Conservation (phyloP, 495 filamentous ascomycete species). For the Penicillium cataractarum region DNA sequence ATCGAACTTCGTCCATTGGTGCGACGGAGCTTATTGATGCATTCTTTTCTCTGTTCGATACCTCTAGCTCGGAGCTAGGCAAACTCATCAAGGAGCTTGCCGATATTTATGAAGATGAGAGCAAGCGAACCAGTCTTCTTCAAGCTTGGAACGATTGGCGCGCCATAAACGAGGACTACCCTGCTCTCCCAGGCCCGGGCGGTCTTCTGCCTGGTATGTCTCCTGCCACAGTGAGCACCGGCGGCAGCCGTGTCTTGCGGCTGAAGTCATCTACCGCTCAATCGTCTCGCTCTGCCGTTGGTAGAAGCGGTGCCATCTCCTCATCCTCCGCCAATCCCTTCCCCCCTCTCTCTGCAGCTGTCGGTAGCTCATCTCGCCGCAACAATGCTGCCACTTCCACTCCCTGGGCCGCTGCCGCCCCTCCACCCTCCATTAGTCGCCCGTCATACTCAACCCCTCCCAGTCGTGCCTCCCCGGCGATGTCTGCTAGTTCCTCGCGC, state of each 20-base stretch:
- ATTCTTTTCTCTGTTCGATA: conserved; percentile 83
- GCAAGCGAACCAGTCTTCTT: conserved; percentile 70
- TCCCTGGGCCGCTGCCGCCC: conserved; percentile 50
- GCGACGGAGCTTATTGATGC: conserved; percentile 78
- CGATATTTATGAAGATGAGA: conserved; percentile 85
- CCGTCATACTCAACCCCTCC: conserved; percentile 36
- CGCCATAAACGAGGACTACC: conserved; percentile 95
- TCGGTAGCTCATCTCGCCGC: conserved; percentile 38
- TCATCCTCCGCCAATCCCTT: conserved; percentile 48
- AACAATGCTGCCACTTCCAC: conserved; percentile 42
- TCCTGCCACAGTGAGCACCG: conserved; percentile 40
- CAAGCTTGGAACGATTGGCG: conserved; percentile 94
- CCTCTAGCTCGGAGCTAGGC: conserved; percentile 73
- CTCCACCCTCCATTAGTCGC: conserved; percentile 34
- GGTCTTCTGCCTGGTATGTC: conserved; percentile 59
- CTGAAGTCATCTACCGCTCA: conserved; percentile 79
- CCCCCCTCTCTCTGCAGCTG: conserved; percentile 49
- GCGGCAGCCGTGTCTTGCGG: conserved; percentile 63
- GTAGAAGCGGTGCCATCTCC: conserved; percentile 44
- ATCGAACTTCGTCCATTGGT: conserved; percentile 64
- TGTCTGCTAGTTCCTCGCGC: conserved; percentile 27
- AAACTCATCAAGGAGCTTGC: conserved; percentile 91
- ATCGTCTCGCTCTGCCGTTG: conserved; percentile 65
- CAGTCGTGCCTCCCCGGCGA: conserved; percentile 21
- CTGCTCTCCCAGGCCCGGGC: conserved; percentile 75